phyloP scores from a whole-genome alignment of 129 eudicot genomes.

The Flaveria sonorensis region DNA sequence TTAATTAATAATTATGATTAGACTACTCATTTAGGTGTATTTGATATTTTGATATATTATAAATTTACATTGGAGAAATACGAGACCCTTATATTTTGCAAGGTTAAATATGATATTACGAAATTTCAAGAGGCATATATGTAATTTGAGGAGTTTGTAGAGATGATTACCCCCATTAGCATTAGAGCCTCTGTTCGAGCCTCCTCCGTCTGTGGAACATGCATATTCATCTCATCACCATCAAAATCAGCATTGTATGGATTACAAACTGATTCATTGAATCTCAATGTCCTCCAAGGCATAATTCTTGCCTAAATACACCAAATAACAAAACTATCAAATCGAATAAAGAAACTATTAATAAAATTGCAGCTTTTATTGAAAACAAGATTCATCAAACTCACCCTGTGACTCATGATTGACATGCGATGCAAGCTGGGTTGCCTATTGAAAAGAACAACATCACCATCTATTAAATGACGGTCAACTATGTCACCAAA shows the following conservation, averaged over 20 bases:
- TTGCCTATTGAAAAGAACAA: conserved; percentile 89
- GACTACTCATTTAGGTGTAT: neutral
- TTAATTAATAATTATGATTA: neutral
- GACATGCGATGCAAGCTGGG: conserved; percentile 99
- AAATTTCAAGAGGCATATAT: neutral
- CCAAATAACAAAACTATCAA: conserved; percentile 4
- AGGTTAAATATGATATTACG: neutral
- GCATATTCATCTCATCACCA: conserved; percentile 99
- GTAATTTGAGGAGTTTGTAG: neutral
- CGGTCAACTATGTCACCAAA: conserved; percentile 81
- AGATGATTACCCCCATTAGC: conserved; percentile 85
- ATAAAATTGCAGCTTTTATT: neutral
- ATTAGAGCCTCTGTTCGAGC: conserved; percentile 93
- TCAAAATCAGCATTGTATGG: conserved; percentile 99
- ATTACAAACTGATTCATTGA: conserved; percentile 97
- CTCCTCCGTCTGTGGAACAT: conserved; percentile 99
- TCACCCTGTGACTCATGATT: conserved; percentile 94
- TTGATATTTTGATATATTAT: neutral
- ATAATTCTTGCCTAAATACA: conserved; percentile 86
- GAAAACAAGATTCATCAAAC: neutral
- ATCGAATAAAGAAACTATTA: neutral
- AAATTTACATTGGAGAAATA: neutral
- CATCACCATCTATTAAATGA: conserved; percentile 92
- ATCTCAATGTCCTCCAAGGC: conserved; percentile 99
- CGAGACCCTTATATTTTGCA: neutral